Evolutionary conservation across 805 yeast species (phyloP), one percentile per base, ranked within the genome.

Genomic region (Spathaspora arborariae): DNA sequence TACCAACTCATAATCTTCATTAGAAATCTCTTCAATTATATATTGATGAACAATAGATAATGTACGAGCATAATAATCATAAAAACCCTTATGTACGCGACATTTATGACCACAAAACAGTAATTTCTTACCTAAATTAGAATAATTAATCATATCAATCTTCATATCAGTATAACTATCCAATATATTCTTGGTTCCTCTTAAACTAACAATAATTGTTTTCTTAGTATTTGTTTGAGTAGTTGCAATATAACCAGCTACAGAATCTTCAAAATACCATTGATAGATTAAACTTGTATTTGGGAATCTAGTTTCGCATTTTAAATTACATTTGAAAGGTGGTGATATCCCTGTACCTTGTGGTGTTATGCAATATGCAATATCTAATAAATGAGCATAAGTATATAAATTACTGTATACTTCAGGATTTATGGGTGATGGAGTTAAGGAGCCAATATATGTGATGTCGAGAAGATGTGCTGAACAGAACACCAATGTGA

Each of bases 131-230:
- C 60, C 58, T 8, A 55, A 35, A 43, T 62, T 64, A 6, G 53
- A 40, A 51, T 67, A 70, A 0, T 51, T 30, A 3, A 57, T 56
- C 68, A 68, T 70, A 37, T 63, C 69, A 7, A 71, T 64, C 39
- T 65, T 63, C 30, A 72, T 48, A 51, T 74, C 78, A 0, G 75
- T 54, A 19, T 64, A 58, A 4, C 74, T 60, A 50, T 74, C 78
- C 20, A 56, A 56, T 6, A 72, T 42, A 0, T 76, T 71, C n/a
- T 71, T 52, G 2, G 78, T 73, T 1, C 79, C 79, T 42, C 79
- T 55, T 16, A 73, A 57, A 0, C 75, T 62, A 0, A 74, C 51
- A 10, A 64, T 56, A 4, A 74, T 50, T 0, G 70, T 65, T 45
- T 62, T 62, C 35, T 55, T 59, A 5, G 54, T 55, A 19, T 36